Evolutionary conservation across 1,284 basidiomycete species (phyloP).

Genomic region (Ceratobasidium sp.): DNA sequence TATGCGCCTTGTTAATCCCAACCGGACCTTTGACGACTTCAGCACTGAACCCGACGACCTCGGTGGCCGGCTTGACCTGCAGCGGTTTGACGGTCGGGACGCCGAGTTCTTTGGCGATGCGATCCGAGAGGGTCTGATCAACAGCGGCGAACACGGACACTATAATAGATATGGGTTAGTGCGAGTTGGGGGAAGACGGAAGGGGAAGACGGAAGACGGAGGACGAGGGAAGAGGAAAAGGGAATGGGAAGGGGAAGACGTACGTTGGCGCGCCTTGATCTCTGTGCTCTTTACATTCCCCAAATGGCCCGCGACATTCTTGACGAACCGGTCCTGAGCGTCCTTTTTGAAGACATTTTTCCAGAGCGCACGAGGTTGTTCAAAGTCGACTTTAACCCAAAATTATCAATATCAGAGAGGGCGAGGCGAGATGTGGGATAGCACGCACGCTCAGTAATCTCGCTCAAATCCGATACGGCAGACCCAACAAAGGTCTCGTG

Average conservation of each 20-base stretch:
- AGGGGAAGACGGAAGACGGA: background rate
- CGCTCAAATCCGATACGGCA: conserved; percentile 78
- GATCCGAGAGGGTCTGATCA: conserved; percentile 74
- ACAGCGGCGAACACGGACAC: conserved; percentile 85
- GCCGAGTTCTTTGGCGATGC: conserved; percentile 78
- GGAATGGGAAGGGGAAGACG: conserved; percentile 52
- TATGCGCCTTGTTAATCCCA: conserved; percentile 20
- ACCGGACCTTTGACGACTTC: background rate
- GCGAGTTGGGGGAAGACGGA: background rate
- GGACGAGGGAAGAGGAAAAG: too few species aligned
- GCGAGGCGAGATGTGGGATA: background rate
- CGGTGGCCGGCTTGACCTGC: conserved; percentile 68
- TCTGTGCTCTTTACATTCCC: conserved; percentile 69
- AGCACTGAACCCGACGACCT: conserved; percentile 64
- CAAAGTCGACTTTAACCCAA: conserved; percentile 77
- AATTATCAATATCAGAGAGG: background rate
- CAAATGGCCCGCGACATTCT: conserved; percentile 82
- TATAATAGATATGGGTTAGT: conserved; percentile 52
- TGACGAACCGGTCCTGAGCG: conserved; percentile 74
- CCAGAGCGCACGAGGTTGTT: conserved; percentile 87
- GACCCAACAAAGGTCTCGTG: conserved; percentile 83
- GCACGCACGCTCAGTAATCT: conserved; percentile 80
- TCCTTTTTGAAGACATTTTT: conserved; percentile 78
- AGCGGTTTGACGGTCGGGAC: conserved; percentile 69
- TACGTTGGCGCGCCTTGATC: conserved; percentile 76